Evolutionary conservation across 2,329 filamentous ascomycete species (phyloP), one percentile per base, ranked within the genome.

Genomic region (Phyllosticta capitalensis): DNA sequence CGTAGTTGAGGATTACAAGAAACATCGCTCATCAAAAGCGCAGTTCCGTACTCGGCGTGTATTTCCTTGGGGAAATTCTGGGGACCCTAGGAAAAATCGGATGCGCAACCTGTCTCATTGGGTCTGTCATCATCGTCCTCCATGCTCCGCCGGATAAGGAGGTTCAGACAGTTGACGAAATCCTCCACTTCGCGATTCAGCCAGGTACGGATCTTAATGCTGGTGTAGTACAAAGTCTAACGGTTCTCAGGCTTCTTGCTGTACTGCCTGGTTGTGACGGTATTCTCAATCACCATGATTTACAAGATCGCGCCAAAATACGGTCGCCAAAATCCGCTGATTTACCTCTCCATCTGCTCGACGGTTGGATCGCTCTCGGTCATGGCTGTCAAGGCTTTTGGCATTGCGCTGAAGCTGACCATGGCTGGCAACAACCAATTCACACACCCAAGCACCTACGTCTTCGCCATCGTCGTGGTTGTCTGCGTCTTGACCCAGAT

Each of bases 351-450:
- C 66, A 97, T 99, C 67, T 99, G 94, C 81, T 96, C 92, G 56
- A 95, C 92, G 3, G 92, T 96, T 64, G 94, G 94, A 67, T 96
- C 92, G 56, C 88, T 99, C 63, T 97, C 94, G 12, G 92, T 99
- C 78, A 99, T 99, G 94, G 91, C 94, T 30, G 89, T 97, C 75
- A 99, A 99, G 79, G 94, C 94, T 4, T 97, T 99, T 67, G 94
- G 94, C 61, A 96, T 97, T 72, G 95, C 94, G 38, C 80, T 99
- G 65, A 99, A 99, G 77, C 85, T 99, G 69, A 97, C 92, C 0
- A 84, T 99, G 65, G 85, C 82, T 54, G 94, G 92, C 58, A 88
- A 95, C 75, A 99, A 99, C 75, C 94, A 99, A 74, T 96, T 99
- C 74, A 85, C 84, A 5, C 90, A 95, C 67, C 90, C 95, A 1